These are phyloP conservation scores for Penicillium sp. DNA, from an alignment of 2,329 filamentous ascomycete genomes.

Conservation along the genomic window DNA sequence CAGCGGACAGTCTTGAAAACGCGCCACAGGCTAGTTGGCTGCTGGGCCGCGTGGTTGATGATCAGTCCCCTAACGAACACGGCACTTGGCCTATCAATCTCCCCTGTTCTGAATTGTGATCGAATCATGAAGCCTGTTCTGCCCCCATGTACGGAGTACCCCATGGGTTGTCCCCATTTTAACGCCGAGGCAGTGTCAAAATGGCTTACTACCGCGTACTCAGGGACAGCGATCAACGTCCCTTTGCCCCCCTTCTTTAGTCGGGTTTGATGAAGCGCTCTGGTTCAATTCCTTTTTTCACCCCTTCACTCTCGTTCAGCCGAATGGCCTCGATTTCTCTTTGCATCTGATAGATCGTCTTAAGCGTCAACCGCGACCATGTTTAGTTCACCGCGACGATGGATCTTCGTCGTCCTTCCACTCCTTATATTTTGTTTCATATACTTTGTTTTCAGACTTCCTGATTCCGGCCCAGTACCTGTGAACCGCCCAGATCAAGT, in stretches of 20 bases:
- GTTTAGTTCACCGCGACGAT: conserved; percentile 24
- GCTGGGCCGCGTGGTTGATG: conserved; percentile 24
- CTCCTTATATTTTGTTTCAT: conserved; percentile 20
- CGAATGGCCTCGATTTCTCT: conserved; percentile 7
- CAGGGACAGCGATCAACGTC: conserved; percentile 12
- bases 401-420: conserved; percentile 24
- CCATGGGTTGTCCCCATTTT: conserved; percentile 19
- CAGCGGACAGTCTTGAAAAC: conserved; percentile 14
- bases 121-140: conserved; percentile 15
- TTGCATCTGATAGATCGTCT: neutral
- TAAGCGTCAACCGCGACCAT: conserved; percentile 12
- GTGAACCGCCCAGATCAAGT: conserved; percentile 6
- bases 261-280: conserved; percentile 13
- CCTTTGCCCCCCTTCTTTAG: conserved; percentile 7
- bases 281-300: neutral
- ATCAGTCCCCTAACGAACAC: conserved; percentile 17
- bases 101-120: conserved; percentile 3
- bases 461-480: conserved; percentile 4
- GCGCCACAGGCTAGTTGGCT: conserved; percentile 19
- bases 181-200: conserved; percentile 6
- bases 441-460: conserved; percentile 18
- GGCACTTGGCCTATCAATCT: conserved; percentile 17
- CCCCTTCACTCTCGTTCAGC: neutral
- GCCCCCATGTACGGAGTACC: too few species aligned
- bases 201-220: conserved; percentile 13